Conservation (phyloP, 192 early-diverging fungal genomes). For the Cetraspora pellucida region DNA sequence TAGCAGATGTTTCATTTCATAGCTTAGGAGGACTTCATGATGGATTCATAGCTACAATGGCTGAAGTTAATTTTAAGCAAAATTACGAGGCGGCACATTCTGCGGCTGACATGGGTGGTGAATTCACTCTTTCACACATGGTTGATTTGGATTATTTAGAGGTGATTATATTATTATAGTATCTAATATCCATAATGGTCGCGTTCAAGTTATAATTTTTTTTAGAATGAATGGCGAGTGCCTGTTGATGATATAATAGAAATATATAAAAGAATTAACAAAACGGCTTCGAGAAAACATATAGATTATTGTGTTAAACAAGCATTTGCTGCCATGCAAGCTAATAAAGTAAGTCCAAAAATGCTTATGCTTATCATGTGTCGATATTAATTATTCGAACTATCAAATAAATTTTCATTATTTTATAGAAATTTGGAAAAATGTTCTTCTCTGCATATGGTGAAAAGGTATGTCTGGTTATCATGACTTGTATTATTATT, state of each 20-base stretch:
- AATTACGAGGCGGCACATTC: constrained; percentile 53
- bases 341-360: constrained; percentile 38
- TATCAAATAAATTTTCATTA: too few species aligned
- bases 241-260: constrained; percentile 65
- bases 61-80: constrained; percentile 53
- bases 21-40: constrained; percentile 50
- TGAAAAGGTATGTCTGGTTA: constrained; percentile 44
- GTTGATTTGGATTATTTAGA: constrained; percentile 18
- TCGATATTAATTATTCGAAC: too few species aligned
- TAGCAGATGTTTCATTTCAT: constrained; percentile 74
- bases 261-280: constrained; percentile 60
- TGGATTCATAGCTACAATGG: constrained; percentile 63
- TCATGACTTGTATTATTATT: not conserved
- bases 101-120: constrained; percentile 66
- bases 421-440: constrained; percentile 48
- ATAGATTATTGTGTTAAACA: constrained; percentile 58
- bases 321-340: constrained; percentile 62
- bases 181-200: not conserved
- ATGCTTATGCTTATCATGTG: too few species aligned
- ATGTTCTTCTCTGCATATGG: constrained; percentile 62
- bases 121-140: constrained; percentile 55
- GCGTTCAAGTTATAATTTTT: not conserved
- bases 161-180: not conserved
- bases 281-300: constrained; percentile 41
- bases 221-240: constrained; percentile 56